Evolutionary conservation across 1,139 yeast genomes (phyloP).

Genomic region (Yamadazyma diospyri): DNA sequence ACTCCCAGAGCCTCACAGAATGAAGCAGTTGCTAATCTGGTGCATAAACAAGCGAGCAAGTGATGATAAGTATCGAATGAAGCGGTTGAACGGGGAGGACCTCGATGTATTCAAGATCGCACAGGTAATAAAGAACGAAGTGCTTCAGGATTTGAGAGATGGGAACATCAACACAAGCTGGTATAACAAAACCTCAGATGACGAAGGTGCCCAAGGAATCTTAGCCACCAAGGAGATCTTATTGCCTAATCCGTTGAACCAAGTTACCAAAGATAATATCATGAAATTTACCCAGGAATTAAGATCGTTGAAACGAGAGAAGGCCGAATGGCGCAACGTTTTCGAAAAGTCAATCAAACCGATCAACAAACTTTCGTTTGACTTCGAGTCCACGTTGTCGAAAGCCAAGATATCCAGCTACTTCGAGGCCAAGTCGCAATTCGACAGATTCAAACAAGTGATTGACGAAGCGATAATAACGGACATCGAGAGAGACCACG

Average conservation of each 20-base stretch:
- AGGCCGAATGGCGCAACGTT: slow-evolving; percentile 45
- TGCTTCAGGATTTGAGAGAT: slow-evolving; percentile 53
- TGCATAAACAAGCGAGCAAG: slow-evolving; percentile 52
- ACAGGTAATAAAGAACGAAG: slow-evolving; percentile 62
- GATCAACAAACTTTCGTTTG: slow-evolving; percentile 15
- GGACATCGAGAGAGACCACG: slow-evolving; percentile 6
- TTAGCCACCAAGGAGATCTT: slow-evolving; percentile 23
- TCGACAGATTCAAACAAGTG: slow-evolving; percentile 1
- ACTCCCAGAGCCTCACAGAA: slow-evolving; percentile 68
- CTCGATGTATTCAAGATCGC: slow-evolving; percentile 51
- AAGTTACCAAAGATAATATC: slow-evolving; percentile 45
- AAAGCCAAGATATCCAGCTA: slow-evolving; percentile 13
- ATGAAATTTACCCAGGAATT: slow-evolving; percentile 45
- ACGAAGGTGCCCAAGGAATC: slow-evolving; percentile 16
- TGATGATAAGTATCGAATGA: slow-evolving; percentile 34
- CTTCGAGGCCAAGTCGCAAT: slow-evolving; percentile 8
- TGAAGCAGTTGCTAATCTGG: slow-evolving; percentile 72
- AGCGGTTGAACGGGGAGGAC: slow-evolving; percentile 25
- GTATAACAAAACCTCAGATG: slow-evolving; percentile 45
- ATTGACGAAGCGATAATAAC: slow-evolving; percentile 8
- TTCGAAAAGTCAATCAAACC: slow-evolving; percentile 21
- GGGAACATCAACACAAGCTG: slow-evolving; percentile 65
- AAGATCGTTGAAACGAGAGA: slow-evolving; percentile 41
- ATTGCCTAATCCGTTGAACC: slow-evolving; percentile 58
- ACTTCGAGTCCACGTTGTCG: slow-evolving; percentile 12